Conservation (phyloP, 179 eudicot species). For the Sideroxylon spinosum region DNA sequence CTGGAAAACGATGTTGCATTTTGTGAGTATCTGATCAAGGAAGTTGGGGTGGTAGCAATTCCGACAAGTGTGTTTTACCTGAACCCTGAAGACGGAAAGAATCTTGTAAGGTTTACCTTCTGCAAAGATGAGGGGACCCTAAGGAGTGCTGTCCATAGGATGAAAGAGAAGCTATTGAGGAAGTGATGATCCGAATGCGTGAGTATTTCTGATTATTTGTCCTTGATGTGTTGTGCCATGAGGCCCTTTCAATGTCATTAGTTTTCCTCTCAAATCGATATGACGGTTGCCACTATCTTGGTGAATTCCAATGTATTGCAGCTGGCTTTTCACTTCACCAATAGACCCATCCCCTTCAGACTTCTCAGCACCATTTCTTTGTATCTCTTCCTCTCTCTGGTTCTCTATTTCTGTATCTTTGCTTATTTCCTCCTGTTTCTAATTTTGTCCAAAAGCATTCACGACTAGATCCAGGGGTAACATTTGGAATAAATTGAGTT, state of each 20-base stretch:
- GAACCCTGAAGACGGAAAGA: constrained; percentile 83
- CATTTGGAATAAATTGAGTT: too few relatives aligned
- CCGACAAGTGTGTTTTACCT: constrained; percentile 90
- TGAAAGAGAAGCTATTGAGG: constrained; percentile 62
- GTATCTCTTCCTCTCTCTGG: too few relatives aligned
- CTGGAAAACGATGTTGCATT: constrained; percentile 71
- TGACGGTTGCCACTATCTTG: too few relatives aligned
- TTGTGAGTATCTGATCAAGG: constrained; percentile 88
- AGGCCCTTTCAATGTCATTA: not conserved
- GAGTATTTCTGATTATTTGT: not conserved
- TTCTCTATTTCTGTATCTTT: too few relatives aligned
- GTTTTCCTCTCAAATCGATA: not conserved
- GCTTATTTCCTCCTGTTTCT: too few relatives aligned
- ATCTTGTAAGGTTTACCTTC: constrained; percentile 91
- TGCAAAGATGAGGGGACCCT: constrained; percentile 81
- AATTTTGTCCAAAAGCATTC: too few relatives aligned
- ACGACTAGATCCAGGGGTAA: too few relatives aligned
- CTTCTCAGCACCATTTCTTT: too few relatives aligned
- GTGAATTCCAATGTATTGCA: too few relatives aligned
- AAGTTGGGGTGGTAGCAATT: constrained; percentile 92
- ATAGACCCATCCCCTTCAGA: too few relatives aligned
- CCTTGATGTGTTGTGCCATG: not conserved
- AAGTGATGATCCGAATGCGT: constrained; percentile 3
- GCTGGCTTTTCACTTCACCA: too few relatives aligned
- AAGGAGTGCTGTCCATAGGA: constrained; percentile 60